phyloP scores from a whole-genome alignment of 2,329 filamentous ascomycete species.

The Aspergillus quadrilineatus region DNA sequence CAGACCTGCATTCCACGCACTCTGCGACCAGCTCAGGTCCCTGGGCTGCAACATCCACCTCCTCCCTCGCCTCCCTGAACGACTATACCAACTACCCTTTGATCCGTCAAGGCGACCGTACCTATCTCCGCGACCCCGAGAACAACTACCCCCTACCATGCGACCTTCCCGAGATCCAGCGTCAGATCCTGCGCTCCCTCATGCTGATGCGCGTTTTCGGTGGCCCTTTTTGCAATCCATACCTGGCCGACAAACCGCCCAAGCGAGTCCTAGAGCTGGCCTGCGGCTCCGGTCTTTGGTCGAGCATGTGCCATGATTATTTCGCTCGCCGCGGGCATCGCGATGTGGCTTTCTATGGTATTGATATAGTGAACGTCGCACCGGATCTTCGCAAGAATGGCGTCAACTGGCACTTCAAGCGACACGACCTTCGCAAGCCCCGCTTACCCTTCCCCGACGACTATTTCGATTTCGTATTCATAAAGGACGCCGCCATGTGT shows the following conservation, averaged over 20 bases:
- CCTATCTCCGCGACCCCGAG: slow-evolving; percentile 73
- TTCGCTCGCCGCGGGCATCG: slow-evolving; percentile 67
- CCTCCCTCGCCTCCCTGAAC: slow-evolving; percentile 36
- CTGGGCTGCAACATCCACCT: slow-evolving; percentile 36
- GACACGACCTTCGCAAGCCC: slow-evolving; percentile 74
- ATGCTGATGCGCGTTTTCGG: slow-evolving; percentile 80
- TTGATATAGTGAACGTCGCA: slow-evolving; percentile 76
- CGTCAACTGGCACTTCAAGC: slow-evolving; percentile 84
- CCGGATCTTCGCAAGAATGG: slow-evolving; percentile 65
- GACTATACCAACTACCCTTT: slow-evolving; percentile 57
- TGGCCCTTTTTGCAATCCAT: slow-evolving; percentile 71
- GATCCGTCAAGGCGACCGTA: slow-evolving; percentile 72
- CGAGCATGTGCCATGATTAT: slow-evolving; percentile 79
- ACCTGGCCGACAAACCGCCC: slow-evolving; percentile 66
- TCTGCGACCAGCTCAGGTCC: slow-evolving; percentile 34
- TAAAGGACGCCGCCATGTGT: slow-evolving; percentile 78
- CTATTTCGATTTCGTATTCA: slow-evolving; percentile 84
- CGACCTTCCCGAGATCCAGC: slow-evolving; percentile 82
- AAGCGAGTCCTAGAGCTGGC: slow-evolving; percentile 78
- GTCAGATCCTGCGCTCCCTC: slow-evolving; percentile 80
- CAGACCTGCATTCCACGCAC: slow-evolving; percentile 36
- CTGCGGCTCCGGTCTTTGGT: slow-evolving; percentile 89
- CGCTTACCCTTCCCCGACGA: slow-evolving; percentile 76
- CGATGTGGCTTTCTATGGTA: slow-evolving; percentile 73
- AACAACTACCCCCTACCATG: slow-evolving; percentile 81